A percentile compares a stretch with the other conserved stretches of the same genome.
Evolutionary conservation across 2,329 filamentous ascomycete species (phyloP).

Genomic region (Neonectria ditissima): DNA sequence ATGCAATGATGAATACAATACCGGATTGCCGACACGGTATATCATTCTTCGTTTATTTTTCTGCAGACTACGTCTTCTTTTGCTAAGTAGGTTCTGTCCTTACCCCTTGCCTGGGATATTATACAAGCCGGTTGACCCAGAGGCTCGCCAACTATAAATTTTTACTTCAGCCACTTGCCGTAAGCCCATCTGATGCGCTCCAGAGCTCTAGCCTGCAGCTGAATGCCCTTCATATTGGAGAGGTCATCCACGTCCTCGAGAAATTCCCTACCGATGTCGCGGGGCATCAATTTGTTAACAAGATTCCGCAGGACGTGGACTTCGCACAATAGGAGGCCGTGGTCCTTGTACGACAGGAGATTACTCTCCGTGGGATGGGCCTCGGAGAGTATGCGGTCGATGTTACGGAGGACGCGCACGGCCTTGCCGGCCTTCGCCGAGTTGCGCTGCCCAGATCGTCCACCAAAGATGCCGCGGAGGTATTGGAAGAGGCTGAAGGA

Average conservation of each 20-base stretch:
- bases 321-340: conserved; percentile 90
- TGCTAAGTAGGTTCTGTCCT: conserved; percentile 26
- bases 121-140: conserved; percentile 24
- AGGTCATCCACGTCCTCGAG: conserved; percentile 89
- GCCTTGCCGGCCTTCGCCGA: conserved; percentile 76
- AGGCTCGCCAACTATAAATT: neutral
- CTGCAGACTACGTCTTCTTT: conserved; percentile 35
- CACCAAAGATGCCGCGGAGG: conserved; percentile 75
- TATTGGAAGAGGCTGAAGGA: conserved; percentile 81
- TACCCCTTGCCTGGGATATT: conserved; percentile 28
- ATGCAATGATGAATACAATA: neutral
- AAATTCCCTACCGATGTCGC: conserved; percentile 84
- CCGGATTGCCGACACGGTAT: neutral
- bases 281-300: conserved; percentile 71
- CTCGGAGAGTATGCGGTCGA: conserved; percentile 82
- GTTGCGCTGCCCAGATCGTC: conserved; percentile 74
- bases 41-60: conserved; percentile 28
- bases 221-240: conserved; percentile 83
- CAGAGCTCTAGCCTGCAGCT: conserved; percentile 81
- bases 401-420: conserved; percentile 84
- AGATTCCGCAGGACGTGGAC: conserved; percentile 83
- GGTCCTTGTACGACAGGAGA: conserved; percentile 89
- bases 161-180: conserved; percentile 74
- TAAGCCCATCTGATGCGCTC: conserved; percentile 93
- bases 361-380: conserved; percentile 77